Conservation (phyloP, 169 alveolate species). For the Babesia bovis region DNA sequence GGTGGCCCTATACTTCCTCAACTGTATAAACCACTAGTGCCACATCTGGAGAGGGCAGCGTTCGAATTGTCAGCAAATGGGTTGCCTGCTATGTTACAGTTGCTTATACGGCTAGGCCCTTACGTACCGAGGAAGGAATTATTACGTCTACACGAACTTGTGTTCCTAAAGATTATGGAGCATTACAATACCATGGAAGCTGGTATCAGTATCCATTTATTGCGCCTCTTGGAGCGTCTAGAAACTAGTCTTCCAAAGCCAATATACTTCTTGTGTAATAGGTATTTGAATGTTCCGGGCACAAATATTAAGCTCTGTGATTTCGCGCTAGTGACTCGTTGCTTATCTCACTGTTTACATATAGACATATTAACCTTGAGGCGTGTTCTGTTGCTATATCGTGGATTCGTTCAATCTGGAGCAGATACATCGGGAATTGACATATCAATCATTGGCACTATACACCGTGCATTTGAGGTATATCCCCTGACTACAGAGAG, state of each 20-base stretch:
- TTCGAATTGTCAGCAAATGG: not conserved
- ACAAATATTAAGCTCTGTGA: not conserved
- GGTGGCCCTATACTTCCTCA: not conserved
- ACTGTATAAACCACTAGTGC: conserved; percentile 6
- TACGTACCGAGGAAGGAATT: conserved; percentile 2
- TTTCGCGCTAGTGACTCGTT: conserved; percentile 1
- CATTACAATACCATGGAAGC: not conserved
- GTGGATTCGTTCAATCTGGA: not conserved
- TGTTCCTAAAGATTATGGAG: conserved; percentile 20
- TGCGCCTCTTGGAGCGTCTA: conserved; percentile 3
- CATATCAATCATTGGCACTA: not conserved
- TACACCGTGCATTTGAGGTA: conserved; percentile 9
- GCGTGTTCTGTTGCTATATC: conserved; percentile 5
- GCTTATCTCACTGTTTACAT: conserved; percentile 16
- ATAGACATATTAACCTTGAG: not conserved
- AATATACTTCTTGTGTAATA: conserved; percentile 4
- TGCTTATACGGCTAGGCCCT: conserved; percentile 2
- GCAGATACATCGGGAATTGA: not conserved
- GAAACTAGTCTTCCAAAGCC: conserved; percentile 12
- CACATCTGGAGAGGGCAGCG: not conserved
- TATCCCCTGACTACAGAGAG: not conserved
- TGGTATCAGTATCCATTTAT: not conserved
- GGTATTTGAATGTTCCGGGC: not conserved
- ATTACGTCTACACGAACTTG: not conserved
- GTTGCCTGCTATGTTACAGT: conserved; percentile 1